Evolutionary conservation across 306 rosid species (phyloP).

Genomic region (Vigna trinervia): DNA sequence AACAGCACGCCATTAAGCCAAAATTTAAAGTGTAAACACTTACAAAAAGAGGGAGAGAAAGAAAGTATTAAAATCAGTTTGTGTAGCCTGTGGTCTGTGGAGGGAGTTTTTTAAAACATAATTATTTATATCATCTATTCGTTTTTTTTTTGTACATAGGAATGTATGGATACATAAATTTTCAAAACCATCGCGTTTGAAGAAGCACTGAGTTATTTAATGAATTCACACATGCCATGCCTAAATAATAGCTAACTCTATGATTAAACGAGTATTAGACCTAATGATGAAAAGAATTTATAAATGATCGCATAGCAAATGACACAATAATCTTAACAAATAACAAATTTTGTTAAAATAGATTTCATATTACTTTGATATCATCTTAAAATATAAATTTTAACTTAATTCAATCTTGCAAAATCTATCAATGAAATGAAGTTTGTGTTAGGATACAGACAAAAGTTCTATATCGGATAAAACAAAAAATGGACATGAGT

Average conservation of each 20-base stretch:
- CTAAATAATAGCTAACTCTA: background rate
- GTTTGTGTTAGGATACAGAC: no score
- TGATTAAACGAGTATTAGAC: no score
- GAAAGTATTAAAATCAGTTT: constrained; percentile 34
- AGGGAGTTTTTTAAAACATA: constrained; percentile 45
- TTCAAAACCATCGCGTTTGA: constrained; percentile 44
- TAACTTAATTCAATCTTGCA: no score
- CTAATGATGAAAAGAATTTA: no score
- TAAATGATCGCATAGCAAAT: fast-evolving
- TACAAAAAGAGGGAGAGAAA: constrained; percentile 41
- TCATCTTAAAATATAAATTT: no score
- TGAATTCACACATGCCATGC: constrained; percentile 17
- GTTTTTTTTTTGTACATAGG: constrained; percentile 65
- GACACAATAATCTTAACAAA: no score
- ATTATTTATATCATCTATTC: constrained; percentile 51
- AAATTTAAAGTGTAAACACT: constrained; percentile 7
- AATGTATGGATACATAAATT: constrained; percentile 34
- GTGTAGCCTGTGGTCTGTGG: constrained; percentile 37
- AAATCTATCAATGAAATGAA: no score
- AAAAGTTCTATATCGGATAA: no score
- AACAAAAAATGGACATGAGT: no score
- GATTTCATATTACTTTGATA: no score
- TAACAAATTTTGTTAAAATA: no score
- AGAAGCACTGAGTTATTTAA: constrained; percentile 46
- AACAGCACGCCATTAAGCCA: constrained; percentile 73